Evolutionary conservation across 192 early-diverging fungal species (phyloP).

Genomic region (Coemansia sp.): DNA sequence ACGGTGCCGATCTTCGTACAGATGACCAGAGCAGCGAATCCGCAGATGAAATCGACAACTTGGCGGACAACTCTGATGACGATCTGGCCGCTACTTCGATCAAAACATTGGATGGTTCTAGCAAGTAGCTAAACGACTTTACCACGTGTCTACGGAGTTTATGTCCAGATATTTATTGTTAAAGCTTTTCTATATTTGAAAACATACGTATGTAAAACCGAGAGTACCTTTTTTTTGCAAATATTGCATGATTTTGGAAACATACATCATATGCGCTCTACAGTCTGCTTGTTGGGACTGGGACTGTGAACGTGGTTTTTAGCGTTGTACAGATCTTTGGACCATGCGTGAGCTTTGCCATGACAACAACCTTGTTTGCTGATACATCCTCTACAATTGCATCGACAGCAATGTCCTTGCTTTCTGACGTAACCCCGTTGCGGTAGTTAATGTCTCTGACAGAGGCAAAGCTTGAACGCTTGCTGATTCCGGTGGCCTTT

Average conservation of each 20-base stretch:
- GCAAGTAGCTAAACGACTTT: background rate
- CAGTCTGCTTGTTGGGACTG: slow-evolving; percentile 12
- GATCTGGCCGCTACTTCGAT: background rate
- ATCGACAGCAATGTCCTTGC: slow-evolving; percentile 11
- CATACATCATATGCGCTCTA: too few relatives aligned
- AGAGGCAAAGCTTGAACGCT: background rate
- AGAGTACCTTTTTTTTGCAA: too few relatives aligned
- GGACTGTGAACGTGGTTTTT: slow-evolving; percentile 25
- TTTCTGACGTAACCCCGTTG: slow-evolving; percentile 19
- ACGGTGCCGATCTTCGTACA: slow-evolving; percentile 5
- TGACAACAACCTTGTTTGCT: background rate
- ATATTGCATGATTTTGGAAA: too few relatives aligned
- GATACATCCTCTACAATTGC: slow-evolving; percentile 11
- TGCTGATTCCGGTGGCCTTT: background rate
- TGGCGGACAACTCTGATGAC: background rate
- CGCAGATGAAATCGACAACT: background rate
- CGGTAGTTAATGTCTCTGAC: slow-evolving; percentile 22
- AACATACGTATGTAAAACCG: too few relatives aligned
- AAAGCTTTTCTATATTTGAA: too few relatives aligned
- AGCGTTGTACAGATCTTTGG: slow-evolving; percentile 15
- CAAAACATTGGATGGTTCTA: background rate
- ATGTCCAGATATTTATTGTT: too few relatives aligned
- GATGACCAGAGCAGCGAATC: background rate
- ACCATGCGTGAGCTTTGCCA: slow-evolving; percentile 14
- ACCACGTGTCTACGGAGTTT: too few relatives aligned